Base-by-base conservation (phyloP, 352 stramenopile species). In the Phytopythium helicoides region DNA sequence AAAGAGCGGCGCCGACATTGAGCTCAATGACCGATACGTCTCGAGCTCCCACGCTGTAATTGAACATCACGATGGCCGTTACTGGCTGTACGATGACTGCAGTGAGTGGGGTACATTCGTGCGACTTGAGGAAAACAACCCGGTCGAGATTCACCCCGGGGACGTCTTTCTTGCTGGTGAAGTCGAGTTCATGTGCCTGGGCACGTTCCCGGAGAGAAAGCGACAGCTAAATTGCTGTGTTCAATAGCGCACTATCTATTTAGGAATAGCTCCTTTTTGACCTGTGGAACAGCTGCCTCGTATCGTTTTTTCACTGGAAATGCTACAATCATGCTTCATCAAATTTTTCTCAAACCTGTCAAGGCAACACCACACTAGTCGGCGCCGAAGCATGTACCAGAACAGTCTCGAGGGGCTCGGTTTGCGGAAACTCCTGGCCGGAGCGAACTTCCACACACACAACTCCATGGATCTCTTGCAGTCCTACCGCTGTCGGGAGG, bases 61-160 rank as follows among this genome's bases (percentile, higher is more conserved):
- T 41, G 71, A 89, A 58, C 80, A 90, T 48, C 75, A 81, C n/a
- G 74, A 89, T 38, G 59, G 69, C 1, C 60, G 64, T 6, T 92
- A 89, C 56, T 92, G 76, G 76, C 48, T 92, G 14, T 89, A 90
- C 39, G 81, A 92, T 52, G 75, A 64, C 6, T 61, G 61, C 28
- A 89, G 76, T 49, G 76, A 82, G 12, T 89, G 74, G 75, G 79
- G 81, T 8, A 92, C 79, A 11, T 90, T 72, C 53, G 76, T 89
- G n/a, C 79, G 81, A 0, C 67, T 92, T 3, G 78, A 87, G 31
- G 79, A 89, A 51, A 81, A 87, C 46, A 75, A 87, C 51, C 62
- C 51, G 11, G 74, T 86, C 21, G 68, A 87, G 26, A 71, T 89
- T 38, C 70, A 76, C 18, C 72, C 79, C 2, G 79, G 81, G n/a